Evolutionary conservation across 768 basidiomycete species (phyloP), one percentile per base, ranked within the genome.

Genomic region (Tulasnella sp.): DNA sequence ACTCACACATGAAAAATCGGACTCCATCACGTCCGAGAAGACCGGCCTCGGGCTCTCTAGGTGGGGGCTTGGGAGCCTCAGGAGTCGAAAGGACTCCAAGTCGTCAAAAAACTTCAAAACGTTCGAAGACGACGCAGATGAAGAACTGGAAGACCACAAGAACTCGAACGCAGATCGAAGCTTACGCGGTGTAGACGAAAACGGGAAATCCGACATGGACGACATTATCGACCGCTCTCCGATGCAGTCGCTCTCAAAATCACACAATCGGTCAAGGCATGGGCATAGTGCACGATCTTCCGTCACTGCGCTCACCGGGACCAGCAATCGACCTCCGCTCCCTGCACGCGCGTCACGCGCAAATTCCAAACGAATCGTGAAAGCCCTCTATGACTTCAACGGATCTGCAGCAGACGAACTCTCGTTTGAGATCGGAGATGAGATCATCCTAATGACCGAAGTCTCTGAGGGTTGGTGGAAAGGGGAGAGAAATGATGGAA

Each of bases 401-500:
- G 87, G 82, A 2, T 60, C 60, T 7, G 83, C 83, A 1, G 73
- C 80, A 1, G 91, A 93, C 64, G 92, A 95, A 69, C 74, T 96
- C 38, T 78, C 78, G 44, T 85, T 95, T 73, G 77, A 73, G 60
- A 73, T 76, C 3, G 92, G 90, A 0, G 84, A 85, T 42, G 81
- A 88, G 64, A 85, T 96, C 59, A 70, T 77, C 13, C 83, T 93
- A 27, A 65, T 88, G 27, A 83, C 82, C 32, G 89, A 94, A 68
- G 87, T 92, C 0, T 74, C 90, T 32, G 86, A 88, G 63, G 90
- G 82, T 61, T 94, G 92, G 92, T 94, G 89, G 86, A 80, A 91
- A 74, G 92, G 91, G 5, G 82, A 86, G 68, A 68, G 81, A 32
- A 61, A 67, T 24, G 72, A 78, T 58, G 88, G 87, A 1, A 76